Evolutionary conservation across 306 rosid genomes (phyloP).

Genomic region (Castanea sativa): DNA sequence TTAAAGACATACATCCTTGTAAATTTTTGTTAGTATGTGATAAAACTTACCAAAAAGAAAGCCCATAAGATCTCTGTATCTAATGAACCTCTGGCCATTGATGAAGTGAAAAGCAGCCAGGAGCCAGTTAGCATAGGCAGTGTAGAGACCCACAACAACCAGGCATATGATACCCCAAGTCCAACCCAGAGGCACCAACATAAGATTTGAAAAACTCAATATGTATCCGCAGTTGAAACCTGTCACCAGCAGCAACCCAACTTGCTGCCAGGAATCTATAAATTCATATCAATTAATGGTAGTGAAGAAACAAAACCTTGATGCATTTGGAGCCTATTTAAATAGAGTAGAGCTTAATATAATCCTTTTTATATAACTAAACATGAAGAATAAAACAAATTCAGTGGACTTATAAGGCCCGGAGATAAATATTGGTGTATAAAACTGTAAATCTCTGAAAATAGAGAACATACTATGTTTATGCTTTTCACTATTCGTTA

Average conservation of each 20-base stretch:
- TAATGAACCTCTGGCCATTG: conserved; percentile 55
- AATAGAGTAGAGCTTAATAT: too few species aligned
- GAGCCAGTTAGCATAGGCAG: conserved; percentile 62
- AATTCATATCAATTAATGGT: not conserved
- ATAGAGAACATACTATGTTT: too few species aligned
- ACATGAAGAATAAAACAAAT: too few species aligned
- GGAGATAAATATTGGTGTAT: too few species aligned
- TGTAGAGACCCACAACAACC: conserved; percentile 43
- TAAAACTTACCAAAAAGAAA: conserved; percentile 33
- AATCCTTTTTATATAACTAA: too few species aligned
- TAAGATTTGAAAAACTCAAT: conserved; percentile 46
- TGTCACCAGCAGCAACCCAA: conserved; percentile 53
- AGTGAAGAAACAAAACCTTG: too few species aligned
- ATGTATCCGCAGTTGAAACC: conserved; percentile 57
- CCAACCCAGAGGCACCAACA: conserved; percentile 63
- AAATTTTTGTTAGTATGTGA: not conserved
- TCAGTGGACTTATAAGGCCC: too few species aligned
- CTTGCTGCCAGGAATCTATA: conserved; percentile 70
- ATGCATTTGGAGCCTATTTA: too few species aligned
- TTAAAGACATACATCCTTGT: not conserved
- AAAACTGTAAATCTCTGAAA: too few species aligned
- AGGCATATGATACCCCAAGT: conserved; percentile 55
- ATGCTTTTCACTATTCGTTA: too few species aligned
- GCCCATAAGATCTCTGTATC: conserved; percentile 73
- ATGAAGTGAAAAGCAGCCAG: conserved; percentile 60